Conservation (phyloP, 352 stramenopile species). For the Lagenidium giganteum region DNA sequence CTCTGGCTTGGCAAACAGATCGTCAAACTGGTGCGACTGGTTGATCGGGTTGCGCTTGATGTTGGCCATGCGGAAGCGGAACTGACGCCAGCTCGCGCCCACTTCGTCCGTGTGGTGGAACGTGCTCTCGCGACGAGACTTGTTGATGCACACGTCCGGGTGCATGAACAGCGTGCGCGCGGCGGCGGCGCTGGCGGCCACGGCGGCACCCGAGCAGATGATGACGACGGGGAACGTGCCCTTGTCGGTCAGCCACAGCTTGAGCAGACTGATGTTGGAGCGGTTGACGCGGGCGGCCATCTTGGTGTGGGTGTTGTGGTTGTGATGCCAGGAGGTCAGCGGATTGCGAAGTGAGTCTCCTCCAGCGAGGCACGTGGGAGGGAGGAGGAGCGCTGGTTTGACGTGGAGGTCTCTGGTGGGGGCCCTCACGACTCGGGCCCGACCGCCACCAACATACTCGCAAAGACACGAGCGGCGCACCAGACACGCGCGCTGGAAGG, state of each 20-base stretch:
- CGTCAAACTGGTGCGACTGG: conserved; percentile 62
- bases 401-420: too few relatives aligned
- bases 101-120: conserved; percentile 43
- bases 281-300: conserved; percentile 18
- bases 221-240: conserved; percentile 59
- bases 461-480: too few relatives aligned
- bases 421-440: too few relatives aligned
- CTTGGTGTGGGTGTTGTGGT: conserved; percentile 12
- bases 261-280: conserved; percentile 31
- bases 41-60: conserved; percentile 66
- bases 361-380: too few relatives aligned
- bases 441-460: too few relatives aligned
- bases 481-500: too few relatives aligned
- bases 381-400: too few relatives aligned
- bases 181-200: conserved; percentile 24
- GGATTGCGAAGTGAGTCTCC: too few relatives aligned
- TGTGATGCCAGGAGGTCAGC: too few relatives aligned
- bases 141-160: conserved; percentile 66
- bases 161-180: conserved; percentile 45
- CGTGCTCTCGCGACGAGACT: conserved; percentile 36
- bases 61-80: conserved; percentile 64
- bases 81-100: conserved; percentile 44
- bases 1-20: conserved; percentile 44
- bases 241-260: conserved; percentile 59
- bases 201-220: conserved; percentile 27